These are phyloP conservation scores for Yamadazyma olivae DNA, from an alignment of 805 yeast genomes.

Conservation along the genomic window DNA sequence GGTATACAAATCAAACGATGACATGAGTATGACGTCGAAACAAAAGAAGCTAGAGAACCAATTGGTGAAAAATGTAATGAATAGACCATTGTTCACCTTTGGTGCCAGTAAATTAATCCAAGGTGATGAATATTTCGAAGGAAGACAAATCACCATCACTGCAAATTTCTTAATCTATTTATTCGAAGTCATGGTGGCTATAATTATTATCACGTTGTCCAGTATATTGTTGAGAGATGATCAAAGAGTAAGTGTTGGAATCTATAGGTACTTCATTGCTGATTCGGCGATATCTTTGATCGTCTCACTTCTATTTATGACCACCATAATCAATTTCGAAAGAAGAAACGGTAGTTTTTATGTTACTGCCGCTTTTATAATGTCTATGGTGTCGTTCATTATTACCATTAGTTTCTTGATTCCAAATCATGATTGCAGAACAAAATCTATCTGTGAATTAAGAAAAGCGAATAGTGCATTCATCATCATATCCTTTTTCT, in stretches of 20 bases:
- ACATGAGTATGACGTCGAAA: constrained; percentile 18
- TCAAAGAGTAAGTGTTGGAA: constrained; percentile 16
- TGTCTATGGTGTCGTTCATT: constrained; percentile 35
- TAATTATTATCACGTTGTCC: constrained; percentile 25
- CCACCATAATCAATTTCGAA: constrained; percentile 37
- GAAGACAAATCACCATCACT: constrained; percentile 19
- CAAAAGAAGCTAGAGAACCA: constrained; percentile 23
- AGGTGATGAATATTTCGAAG: constrained; percentile 13
- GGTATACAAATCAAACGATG: constrained; percentile 10
- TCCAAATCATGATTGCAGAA: constrained; percentile 20
- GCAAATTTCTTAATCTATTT: constrained; percentile 26
- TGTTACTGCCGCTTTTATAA: constrained; percentile 29
- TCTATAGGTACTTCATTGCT: constrained; percentile 38
- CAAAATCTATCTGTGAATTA: constrained; percentile 20
- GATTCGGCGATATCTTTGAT: constrained; percentile 29
- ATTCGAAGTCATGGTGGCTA: constrained; percentile 27
- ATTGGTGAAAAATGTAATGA: constrained; percentile 31
- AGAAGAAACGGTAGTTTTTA: constrained; percentile 39
- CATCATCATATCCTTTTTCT: constrained; percentile 33
- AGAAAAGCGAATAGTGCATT: constrained; percentile 36
- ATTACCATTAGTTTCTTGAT: constrained; percentile 25
- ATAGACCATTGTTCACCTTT: constrained; percentile 25
- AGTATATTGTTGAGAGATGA: constrained; percentile 25
- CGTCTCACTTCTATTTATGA: constrained; percentile 32
- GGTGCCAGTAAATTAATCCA: constrained; percentile 16